A percentile compares a stretch with the other conserved stretches of the same genome.
Conservation (phyloP, 2,329 filamentous ascomycete species). For the Cordyceps farinosa region DNA sequence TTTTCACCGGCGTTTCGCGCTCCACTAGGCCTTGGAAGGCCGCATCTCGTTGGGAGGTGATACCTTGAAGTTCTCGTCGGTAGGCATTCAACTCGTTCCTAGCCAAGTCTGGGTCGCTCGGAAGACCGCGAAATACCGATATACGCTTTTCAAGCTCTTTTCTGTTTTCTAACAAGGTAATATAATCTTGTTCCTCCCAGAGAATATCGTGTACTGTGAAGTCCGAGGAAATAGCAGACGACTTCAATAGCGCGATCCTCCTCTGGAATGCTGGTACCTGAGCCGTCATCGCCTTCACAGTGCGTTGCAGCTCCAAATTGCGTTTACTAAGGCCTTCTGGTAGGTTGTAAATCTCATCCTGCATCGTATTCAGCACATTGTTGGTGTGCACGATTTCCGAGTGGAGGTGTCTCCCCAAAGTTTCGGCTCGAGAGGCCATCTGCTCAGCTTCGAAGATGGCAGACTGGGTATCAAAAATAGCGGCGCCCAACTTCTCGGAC, state of each 20-base stretch:
- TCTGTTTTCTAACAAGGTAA: conserved; percentile 54
- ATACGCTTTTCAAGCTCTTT: conserved; percentile 60
- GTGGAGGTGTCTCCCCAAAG: conserved; percentile 55
- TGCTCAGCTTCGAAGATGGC: conserved; percentile 54
- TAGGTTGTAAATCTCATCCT: conserved; percentile 48
- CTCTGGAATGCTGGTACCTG: conserved; percentile 58
- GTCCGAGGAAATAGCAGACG: conserved; percentile 33
- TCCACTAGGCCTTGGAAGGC: conserved; percentile 73
- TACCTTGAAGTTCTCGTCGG: conserved; percentile 57
- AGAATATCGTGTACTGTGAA: conserved; percentile 57
- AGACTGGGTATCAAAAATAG: conserved; percentile 54
- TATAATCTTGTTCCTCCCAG: conserved; percentile 55
- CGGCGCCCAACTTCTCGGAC: conserved; percentile 46
- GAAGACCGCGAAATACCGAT: conserved; percentile 65
- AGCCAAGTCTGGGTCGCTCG: conserved; percentile 66
- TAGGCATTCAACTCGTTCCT: conserved; percentile 66
- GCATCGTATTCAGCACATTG: conserved; percentile 40
- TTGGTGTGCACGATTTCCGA: conserved; percentile 43
- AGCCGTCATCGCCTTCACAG: conserved; percentile 61
- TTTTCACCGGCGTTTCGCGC: conserved; percentile 52
- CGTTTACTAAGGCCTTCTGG: conserved; percentile 59
- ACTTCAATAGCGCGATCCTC: conserved; percentile 48
- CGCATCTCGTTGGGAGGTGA: conserved; percentile 63
- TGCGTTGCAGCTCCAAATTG: conserved; percentile 71
- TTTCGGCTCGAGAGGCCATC: conserved; percentile 48